Conservation (phyloP, 2,329 filamentous ascomycete species). For the Knoxdaviesia proteae region DNA sequence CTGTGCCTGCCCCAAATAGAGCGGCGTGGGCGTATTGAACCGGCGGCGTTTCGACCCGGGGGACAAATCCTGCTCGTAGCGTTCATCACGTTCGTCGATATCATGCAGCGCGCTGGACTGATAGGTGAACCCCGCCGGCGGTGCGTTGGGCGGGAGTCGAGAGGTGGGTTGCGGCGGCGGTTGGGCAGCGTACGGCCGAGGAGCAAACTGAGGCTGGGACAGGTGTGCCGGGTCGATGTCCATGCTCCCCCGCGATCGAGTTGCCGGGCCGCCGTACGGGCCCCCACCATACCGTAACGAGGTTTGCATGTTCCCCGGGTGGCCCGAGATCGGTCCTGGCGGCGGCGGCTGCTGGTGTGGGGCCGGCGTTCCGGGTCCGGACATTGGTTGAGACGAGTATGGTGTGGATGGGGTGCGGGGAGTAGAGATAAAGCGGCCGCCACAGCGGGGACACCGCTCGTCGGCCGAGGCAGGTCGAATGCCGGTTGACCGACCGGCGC, state of each 20-base stretch:
- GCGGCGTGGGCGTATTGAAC: neutral
- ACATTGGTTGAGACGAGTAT: too few relatives aligned
- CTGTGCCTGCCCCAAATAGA: too few relatives aligned
- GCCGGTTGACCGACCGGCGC: conserved; percentile 22
- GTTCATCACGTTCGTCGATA: neutral
- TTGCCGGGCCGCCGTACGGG: too few relatives aligned
- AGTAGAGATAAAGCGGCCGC: conserved; percentile 43
- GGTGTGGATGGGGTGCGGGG: conserved; percentile 36
- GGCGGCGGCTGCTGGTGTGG: neutral
- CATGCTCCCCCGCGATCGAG: too few relatives aligned
- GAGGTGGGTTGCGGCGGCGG: too few relatives aligned
- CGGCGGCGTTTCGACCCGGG: neutral
- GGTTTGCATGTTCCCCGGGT: neutral
- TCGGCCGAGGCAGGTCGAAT: conserved; percentile 7
- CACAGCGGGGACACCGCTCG: conserved; percentile 49
- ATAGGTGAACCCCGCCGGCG: too few relatives aligned
- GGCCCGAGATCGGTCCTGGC: neutral
- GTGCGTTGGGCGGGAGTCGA: too few relatives aligned
- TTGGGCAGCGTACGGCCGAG: too few relatives aligned
- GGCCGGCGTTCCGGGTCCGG: neutral
- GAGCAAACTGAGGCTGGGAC: too few relatives aligned
- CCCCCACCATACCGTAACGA: too few relatives aligned
- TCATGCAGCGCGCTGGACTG: neutral
- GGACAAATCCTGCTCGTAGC: neutral
- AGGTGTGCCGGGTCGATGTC: too few relatives aligned